Evolutionary conservation across 331 rosid genomes (phyloP).

Genomic region (Pyracantha coccinea): DNA sequence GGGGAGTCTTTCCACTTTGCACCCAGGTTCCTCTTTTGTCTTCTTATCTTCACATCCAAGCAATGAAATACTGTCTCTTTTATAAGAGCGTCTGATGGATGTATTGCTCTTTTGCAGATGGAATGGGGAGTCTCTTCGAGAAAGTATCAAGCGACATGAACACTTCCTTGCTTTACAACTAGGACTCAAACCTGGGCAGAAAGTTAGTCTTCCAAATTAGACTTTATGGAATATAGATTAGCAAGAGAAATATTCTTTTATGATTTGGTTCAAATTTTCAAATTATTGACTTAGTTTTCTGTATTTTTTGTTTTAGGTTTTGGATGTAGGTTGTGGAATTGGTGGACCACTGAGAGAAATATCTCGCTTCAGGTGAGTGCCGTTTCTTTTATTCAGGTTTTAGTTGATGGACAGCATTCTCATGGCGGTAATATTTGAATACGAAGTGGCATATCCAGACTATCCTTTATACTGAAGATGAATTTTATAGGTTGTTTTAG

Average conservation of each 20-base stretch:
- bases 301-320: constrained; percentile 33
- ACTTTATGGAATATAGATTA: not conserved
- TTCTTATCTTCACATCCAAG: not conserved
- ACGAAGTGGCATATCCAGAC: not conserved
- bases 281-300: not conserved
- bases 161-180: constrained; percentile 87
- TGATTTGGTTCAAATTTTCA: not conserved
- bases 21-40: constrained; percentile 36
- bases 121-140: constrained; percentile 77
- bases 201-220: constrained; percentile 35
- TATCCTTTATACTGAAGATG: not conserved
- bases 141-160: constrained; percentile 85
- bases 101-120: constrained; percentile 32
- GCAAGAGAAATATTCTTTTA: not conserved
- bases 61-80: not conserved
- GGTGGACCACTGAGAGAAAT: constrained; percentile 84
- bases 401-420: not conserved
- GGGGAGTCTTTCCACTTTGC: constrained; percentile 95
- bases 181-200: constrained; percentile 69
- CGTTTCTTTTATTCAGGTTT: not conserved
- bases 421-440: not conserved
- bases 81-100: not conserved
- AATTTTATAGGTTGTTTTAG: not conserved
- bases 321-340: constrained; percentile 92
- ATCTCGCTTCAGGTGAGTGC: constrained; percentile 59